These are phyloP conservation scores for Cucurbita pepo DNA, from an alignment of 306 rosid genomes.

Conservation along the genomic window DNA sequence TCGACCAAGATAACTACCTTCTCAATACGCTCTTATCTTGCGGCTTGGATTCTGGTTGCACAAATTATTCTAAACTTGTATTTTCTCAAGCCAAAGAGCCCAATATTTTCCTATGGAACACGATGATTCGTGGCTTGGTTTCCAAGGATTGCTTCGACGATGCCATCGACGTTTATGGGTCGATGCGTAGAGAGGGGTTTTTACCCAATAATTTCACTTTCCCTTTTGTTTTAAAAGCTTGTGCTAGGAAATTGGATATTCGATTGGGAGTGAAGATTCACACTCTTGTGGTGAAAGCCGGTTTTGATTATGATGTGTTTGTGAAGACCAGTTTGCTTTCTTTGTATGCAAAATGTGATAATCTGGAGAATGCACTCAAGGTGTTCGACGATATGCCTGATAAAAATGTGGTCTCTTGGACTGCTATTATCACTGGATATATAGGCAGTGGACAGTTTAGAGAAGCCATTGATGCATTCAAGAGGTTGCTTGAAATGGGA, in stretches of 20 bases:
- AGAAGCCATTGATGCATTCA: conserved; percentile 39
- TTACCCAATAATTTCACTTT: background rate
- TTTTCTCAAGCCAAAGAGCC: background rate
- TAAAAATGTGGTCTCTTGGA: background rate
- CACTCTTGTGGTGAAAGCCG: conserved; percentile 34
- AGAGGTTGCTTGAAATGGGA: conserved; percentile 40
- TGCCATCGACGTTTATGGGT: conserved; percentile 20
- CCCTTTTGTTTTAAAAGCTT: background rate
- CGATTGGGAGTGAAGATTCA: conserved; percentile 31
- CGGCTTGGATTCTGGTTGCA: conserved; percentile 15
- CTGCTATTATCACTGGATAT: background rate
- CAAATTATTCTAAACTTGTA: background rate
- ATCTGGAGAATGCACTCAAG: background rate
- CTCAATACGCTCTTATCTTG: conserved; percentile 30
- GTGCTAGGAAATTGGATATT: conserved; percentile 29
- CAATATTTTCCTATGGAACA: conserved; percentile 20
- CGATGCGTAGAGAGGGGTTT: background rate
- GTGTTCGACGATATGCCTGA: background rate
- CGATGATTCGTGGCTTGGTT: conserved; percentile 51
- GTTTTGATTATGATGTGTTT: conserved; percentile 43
- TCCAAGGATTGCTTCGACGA: conserved; percentile 30
- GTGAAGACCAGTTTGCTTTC: conserved; percentile 34
- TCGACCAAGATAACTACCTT: conserved; percentile 37
- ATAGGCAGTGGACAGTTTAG: conserved; percentile 11
- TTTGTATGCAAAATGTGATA: background rate